Conservation (phyloP, 495 filamentous ascomycete genomes). For the Chaetomium tenue region DNA sequence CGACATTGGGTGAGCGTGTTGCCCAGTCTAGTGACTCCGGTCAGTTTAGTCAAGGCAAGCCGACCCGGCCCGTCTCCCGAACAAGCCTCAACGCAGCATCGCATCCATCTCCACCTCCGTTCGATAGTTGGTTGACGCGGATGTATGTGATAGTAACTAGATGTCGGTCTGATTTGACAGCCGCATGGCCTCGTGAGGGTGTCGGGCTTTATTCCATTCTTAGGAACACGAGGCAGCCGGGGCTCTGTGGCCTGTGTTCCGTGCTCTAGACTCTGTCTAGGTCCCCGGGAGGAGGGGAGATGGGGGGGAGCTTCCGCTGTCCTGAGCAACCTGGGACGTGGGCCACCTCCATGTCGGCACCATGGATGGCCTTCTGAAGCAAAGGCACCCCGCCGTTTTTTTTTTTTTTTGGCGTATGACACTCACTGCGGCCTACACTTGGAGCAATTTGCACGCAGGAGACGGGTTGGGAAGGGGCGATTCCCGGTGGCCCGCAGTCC, state of each 20-base stretch:
- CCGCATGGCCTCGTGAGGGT: not conserved
- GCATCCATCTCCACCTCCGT: not conserved
- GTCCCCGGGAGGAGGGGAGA: too few relatives aligned
- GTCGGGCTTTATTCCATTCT: constrained; percentile 13
- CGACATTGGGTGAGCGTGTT: not conserved
- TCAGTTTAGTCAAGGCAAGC: not conserved
- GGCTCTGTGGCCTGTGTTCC: constrained; percentile 7
- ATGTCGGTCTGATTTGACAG: not conserved
- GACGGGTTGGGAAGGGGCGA: not conserved
- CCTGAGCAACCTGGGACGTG: not conserved
- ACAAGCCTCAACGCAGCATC: not conserved
- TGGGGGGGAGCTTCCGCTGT: not conserved
- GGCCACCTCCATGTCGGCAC: too few relatives aligned
- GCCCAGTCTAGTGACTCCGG: not conserved
- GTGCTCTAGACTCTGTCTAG: not conserved
- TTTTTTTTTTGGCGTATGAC: not conserved
- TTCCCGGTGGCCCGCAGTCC: not conserved
- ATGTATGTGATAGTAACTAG: not conserved
- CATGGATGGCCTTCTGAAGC: too few relatives aligned
- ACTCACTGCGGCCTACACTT: not conserved
- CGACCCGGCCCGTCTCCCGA: not conserved
- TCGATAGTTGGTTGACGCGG: not conserved
- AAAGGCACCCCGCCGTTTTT: not conserved
- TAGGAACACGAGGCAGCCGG: constrained; percentile 12
- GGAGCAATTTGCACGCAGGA: not conserved